Percentiles rank a stretch among this genome's conserved stretches.
Evolutionary conservation across 306 rosid genomes (phyloP).

Genomic region (Oemleria cerasiformis): DNA sequence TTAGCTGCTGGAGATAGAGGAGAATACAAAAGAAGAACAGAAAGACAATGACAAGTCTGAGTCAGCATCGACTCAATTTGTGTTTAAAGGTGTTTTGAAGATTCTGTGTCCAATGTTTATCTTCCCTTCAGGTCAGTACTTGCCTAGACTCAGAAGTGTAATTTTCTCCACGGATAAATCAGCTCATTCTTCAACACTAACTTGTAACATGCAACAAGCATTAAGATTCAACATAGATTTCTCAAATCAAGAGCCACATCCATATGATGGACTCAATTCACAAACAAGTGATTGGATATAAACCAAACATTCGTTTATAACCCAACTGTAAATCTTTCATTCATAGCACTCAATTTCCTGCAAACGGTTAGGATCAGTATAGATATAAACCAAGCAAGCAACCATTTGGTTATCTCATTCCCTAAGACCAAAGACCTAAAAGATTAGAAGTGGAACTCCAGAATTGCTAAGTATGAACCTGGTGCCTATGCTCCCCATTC

Average conservation of each 20-base stretch:
- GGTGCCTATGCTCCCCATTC: neutral
- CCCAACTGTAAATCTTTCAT: neutral
- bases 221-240: neutral
- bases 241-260: neutral
- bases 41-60: neutral
- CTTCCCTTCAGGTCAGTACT: neutral
- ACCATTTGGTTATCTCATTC: neutral
- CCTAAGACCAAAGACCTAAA: neutral
- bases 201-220: neutral
- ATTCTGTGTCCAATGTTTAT: neutral
- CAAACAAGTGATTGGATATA: neutral
- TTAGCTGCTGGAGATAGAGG: neutral
- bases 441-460: neutral
- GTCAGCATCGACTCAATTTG: neutral
- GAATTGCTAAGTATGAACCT: neutral
- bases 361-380: neutral
- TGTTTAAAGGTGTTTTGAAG: neutral
- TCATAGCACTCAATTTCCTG: neutral
- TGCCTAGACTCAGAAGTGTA: neutral
- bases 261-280: neutral
- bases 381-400: neutral
- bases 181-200: neutral
- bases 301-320: neutral
- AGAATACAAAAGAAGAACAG: neutral
- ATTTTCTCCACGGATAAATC: neutral